Base-by-base conservation (phyloP, 2,329 filamentous ascomycete genomes). In the Xylaria sp. region DNA sequence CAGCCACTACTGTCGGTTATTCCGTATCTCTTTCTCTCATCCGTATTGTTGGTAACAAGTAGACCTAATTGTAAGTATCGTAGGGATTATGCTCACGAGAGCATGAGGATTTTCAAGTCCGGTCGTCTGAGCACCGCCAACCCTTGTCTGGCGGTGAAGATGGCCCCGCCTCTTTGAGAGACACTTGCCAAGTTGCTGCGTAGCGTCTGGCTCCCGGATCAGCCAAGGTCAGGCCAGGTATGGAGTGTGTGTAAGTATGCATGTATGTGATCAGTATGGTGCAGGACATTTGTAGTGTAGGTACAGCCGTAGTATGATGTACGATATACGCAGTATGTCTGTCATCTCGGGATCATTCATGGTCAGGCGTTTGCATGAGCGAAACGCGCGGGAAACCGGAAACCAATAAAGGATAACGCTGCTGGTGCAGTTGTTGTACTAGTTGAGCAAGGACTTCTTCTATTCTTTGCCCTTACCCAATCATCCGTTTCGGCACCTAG, bases 61-160 rank as follows among this genome's bases (percentile, higher is more conserved):
- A 27, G 20, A 11, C 9, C 27, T 29, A 33, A 44, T 20, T 22
- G 17, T 31, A 33, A 49, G 45, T 49, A 27, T 38, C 44, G 29
- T 33, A 53, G 20, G 47, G 27, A 61, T 57, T 27, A 54, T 56
- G 58, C 66, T 66, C 62, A 65, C 62, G 66, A 62, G 58, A 59
- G 62, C 66, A 66, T 54, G 36, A 38, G 42, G 42, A 50, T 65
- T 65, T 56, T 36, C 38, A 33, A 67, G 63, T 44, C n/a, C 33
- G 53, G 57, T 65, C 39, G 66, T 54, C 57, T 68, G 66, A 65
- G 62, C 51, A 51, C 31, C 45, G 9, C n/a, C 20, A 44, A 63
- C 44, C 63, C 66, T 56, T 54, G 66, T 66, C 60, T 69, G 56
- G 66, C 66, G 66, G 66, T 69, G 66, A 66, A 64, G 65, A 47